Evolutionary conservation across 768 basidiomycete species (phyloP), one percentile per base, ranked within the genome.

Genomic region (Mycena vitilis): DNA sequence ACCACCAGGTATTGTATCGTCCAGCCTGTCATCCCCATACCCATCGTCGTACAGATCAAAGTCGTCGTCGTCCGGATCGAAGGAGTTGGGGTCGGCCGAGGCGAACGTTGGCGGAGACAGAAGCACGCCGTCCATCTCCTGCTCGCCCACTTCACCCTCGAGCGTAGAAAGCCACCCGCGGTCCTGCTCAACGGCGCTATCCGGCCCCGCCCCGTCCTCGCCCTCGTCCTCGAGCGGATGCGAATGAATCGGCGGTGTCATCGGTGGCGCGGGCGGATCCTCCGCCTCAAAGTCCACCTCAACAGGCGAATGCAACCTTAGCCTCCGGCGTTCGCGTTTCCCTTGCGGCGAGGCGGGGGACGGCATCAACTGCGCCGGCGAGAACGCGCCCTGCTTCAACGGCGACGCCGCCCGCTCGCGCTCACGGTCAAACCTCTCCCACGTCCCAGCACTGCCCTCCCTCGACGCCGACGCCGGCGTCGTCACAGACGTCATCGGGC

Each of bases 21-120:
- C 34, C 9, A 52, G 18, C 42, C 30, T n/a, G 38, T 42, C 64
- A n/a, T 47, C 57, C 12, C 38, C 1, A 8, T 37, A 57, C 20
- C 58, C 65, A 48, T 60, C 58, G 57, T 64, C 65, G 59, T 66
- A 63, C 37, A 71, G 20, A n/a, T 62, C 63, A 15, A 65, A 40
- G 51, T 16, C 36, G 30, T 68, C 66, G 36, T 63, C 54, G 44
- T 68, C 71, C 48, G n/a, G 38, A n/a, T 71, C 71, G 37, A 54
- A 18, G 6, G 58, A 60, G 44, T 53, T 51, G n/a, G 66, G 66
- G 40, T 57, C 66, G 2, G 34, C 54, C 9, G 71, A 23, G 22
- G 71, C 71, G n/a, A 72, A 72, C 7, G 38, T 37, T 6, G 71
- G 71, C 37, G 71, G 71, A 23, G 67, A 69, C 5, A 72, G 67